These are phyloP conservation scores for Botryosphaeria dothidea DNA, from an alignment of 2,329 filamentous ascomycete species.

Conservation along the genomic window DNA sequence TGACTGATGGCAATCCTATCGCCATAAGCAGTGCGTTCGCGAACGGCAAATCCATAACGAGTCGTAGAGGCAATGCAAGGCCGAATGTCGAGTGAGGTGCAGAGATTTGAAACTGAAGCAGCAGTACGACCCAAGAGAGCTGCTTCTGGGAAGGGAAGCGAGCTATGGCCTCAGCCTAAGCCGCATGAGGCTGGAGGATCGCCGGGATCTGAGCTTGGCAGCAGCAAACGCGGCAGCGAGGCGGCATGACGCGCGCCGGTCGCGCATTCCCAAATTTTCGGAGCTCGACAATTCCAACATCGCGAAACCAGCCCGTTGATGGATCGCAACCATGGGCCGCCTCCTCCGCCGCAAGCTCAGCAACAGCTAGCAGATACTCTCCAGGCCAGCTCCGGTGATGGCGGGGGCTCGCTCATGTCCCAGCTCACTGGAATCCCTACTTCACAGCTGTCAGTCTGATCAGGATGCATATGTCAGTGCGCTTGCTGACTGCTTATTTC, in stretches of 20 bases:
- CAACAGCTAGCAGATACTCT: slow-evolving; percentile 38
- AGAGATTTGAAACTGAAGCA: neutral
- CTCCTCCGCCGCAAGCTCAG: slow-evolving; percentile 29
- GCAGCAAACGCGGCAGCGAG: too few species aligned
- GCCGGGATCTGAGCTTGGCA: slow-evolving; percentile 14
- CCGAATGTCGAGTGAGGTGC: neutral
- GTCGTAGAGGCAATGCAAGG: too few species aligned
- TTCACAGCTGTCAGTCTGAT: slow-evolving; percentile 58
- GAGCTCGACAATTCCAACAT: slow-evolving; percentile 7
- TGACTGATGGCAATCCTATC: too few species aligned
- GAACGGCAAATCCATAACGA: too few species aligned
- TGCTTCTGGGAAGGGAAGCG: slow-evolving; percentile 13
- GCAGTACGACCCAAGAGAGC: too few species aligned
- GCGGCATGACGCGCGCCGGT: slow-evolving; percentile 5
- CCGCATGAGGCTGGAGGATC: neutral
- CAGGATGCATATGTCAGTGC: slow-evolving; percentile 35
- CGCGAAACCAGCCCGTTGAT: slow-evolving; percentile 24
- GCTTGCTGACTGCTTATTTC: neutral
- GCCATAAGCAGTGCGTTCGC: too few species aligned
- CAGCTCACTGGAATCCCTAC: slow-evolving; percentile 54
- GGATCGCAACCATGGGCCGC: slow-evolving; percentile 35
- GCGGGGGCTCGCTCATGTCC: slow-evolving; percentile 42
- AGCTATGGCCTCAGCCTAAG: slow-evolving; percentile 4
- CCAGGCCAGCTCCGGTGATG: slow-evolving; percentile 31
- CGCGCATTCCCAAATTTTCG: slow-evolving; percentile 26